phyloP scores from a whole-genome alignment of 176 grass and related monocot species.

The Typha latifolia region DNA sequence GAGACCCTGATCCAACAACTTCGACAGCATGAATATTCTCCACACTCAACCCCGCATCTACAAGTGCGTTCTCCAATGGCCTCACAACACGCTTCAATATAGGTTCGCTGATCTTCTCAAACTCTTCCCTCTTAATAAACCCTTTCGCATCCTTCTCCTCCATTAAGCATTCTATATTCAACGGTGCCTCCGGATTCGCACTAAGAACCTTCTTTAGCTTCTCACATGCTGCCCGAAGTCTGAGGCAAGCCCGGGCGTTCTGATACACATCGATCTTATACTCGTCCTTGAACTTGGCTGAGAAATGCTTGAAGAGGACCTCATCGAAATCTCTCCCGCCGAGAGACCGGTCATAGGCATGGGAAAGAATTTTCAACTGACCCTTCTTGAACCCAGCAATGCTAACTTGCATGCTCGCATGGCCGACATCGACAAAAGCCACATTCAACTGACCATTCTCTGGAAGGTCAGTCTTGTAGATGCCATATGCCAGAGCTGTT shows the following conservation, averaged over 20 bases:
- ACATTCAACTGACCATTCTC: conserved; percentile 66
- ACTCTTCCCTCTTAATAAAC: conserved; percentile 67
- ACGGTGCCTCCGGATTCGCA: conserved; percentile 46
- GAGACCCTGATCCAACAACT: conserved; percentile 58
- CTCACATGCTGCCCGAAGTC: conserved; percentile 45
- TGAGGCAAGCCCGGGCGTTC: conserved; percentile 40
- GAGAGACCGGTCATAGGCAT: conserved; percentile 53
- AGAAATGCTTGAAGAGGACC: conserved; percentile 55
- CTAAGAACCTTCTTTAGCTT: conserved; percentile 69
- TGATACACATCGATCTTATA: conserved; percentile 73
- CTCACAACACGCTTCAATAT: conserved; percentile 48
- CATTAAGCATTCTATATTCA: conserved; percentile 65
- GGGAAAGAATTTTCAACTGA: conserved; percentile 45
- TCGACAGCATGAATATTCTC: conserved; percentile 48
- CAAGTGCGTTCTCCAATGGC: conserved; percentile 51
- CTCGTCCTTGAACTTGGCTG: conserved; percentile 44
- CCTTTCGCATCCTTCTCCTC: conserved; percentile 54
- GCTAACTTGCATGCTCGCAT: conserved; percentile 81
- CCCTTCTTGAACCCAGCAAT: conserved; percentile 54
- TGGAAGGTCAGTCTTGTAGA: conserved; percentile 76
- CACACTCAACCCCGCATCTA: conserved; percentile 24
- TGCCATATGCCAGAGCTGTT: conserved; percentile 77
- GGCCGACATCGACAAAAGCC: conserved; percentile 78
- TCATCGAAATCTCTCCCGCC: conserved; percentile 80
- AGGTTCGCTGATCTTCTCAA: conserved; percentile 40